Conservation (phyloP, 768 basidiomycete species). For the Lactifluus subvellereus region DNA sequence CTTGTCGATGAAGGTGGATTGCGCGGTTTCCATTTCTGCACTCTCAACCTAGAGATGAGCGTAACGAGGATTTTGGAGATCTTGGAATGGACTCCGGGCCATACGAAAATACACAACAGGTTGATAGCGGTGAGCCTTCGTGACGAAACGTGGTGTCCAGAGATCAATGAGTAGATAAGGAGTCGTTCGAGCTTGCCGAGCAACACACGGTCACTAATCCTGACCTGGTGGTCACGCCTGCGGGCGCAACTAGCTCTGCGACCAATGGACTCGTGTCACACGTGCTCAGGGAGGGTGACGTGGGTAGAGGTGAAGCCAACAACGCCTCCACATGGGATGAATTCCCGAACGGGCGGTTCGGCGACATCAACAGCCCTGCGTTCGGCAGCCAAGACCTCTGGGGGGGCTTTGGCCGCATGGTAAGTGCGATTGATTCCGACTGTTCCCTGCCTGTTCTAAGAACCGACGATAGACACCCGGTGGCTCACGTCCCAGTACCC, state of each 20-base stretch:
- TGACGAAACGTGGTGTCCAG: not conserved
- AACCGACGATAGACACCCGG: slow-evolving; percentile 4
- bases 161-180: slow-evolving; percentile 24
- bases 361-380: slow-evolving; percentile 95
- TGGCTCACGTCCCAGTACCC: slow-evolving; percentile 4
- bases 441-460: not conserved
- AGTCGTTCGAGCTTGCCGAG: slow-evolving; percentile 28
- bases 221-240: slow-evolving; percentile 54
- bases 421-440: slow-evolving; percentile 29
- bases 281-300: slow-evolving; percentile 48
- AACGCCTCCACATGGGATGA: slow-evolving; percentile 86
- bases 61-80: slow-evolving; percentile 78
- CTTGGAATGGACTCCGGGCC: slow-evolving; percentile 57
- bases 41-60: slow-evolving; percentile 95
- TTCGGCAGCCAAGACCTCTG: slow-evolving; percentile 78
- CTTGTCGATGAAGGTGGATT: slow-evolving; percentile 52
- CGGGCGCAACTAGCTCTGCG: slow-evolving; percentile 57
- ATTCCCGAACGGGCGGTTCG: slow-evolving; percentile 97
- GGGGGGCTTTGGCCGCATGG: slow-evolving; percentile 62
- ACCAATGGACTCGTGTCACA: slow-evolving; percentile 47
- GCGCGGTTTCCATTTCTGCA: slow-evolving; percentile 87
- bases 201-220: slow-evolving; percentile 28
- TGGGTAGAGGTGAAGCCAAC: slow-evolving; percentile 67
- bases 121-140: slow-evolving; percentile 52
- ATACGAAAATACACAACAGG: slow-evolving; percentile 46